Evolutionary conservation across 495 filamentous ascomycete species (phyloP).

Genomic region (Pyrenula aspistea): DNA sequence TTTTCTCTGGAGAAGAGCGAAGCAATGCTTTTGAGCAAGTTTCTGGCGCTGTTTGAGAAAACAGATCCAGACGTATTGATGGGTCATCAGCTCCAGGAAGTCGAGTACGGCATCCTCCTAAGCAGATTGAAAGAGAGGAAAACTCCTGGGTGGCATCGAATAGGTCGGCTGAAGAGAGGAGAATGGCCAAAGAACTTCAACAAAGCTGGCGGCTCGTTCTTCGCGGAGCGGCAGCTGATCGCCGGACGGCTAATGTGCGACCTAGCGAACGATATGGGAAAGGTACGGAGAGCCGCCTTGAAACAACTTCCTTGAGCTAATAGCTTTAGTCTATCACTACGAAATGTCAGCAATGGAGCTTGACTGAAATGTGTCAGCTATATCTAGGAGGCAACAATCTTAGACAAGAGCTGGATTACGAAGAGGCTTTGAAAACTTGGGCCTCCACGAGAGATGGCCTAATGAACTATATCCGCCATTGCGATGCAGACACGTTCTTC

Average conservation of each 20-base stretch:
- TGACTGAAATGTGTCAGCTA: constrained; percentile 92
- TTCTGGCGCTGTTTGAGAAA: constrained; percentile 75
- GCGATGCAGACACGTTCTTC: constrained; percentile 91
- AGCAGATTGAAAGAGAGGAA: constrained; percentile 82
- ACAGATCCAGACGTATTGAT: constrained; percentile 89
- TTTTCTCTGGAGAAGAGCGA: constrained; percentile 76
- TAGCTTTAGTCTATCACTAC: constrained; percentile 66
- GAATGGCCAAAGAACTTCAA: constrained; percentile 85
- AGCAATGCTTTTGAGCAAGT: constrained; percentile 68
- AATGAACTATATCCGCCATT: constrained; percentile 85
- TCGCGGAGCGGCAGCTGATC: constrained; percentile 80
- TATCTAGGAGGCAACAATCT: constrained; percentile 59
- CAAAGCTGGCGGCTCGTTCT: constrained; percentile 76
- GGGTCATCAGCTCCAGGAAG: constrained; percentile 93
- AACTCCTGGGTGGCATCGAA: constrained; percentile 82
- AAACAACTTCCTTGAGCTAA: constrained; percentile 14
- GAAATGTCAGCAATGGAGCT: constrained; percentile 94
- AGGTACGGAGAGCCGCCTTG: constrained; percentile 27
- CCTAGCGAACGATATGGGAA: constrained; percentile 91
- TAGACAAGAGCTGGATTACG: constrained; percentile 76
- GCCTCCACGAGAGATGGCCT: constrained; percentile 71
- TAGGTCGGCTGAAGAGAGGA: constrained; percentile 71
- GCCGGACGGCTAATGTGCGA: constrained; percentile 87
- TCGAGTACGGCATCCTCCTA: constrained; percentile 85
- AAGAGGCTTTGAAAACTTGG: constrained; percentile 79